Base-by-base conservation (phyloP, 2,329 filamentous ascomycete species). In the Nemania diffusa region DNA sequence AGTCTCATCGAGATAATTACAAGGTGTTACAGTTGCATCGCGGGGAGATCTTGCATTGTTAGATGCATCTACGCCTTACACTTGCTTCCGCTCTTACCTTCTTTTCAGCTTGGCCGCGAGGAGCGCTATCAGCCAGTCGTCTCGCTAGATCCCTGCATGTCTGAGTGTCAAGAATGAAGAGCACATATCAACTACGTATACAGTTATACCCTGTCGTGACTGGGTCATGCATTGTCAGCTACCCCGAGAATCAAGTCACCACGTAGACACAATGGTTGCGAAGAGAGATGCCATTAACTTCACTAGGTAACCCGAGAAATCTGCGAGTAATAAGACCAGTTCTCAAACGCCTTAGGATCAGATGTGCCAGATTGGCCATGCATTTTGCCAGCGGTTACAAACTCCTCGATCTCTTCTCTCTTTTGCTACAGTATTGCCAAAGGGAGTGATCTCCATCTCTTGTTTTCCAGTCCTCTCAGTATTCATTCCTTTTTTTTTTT, bases 61-160 rank as follows among this genome's bases (percentile, higher is more conserved):
- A 34, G n/a, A 34, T 56, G 40, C 40, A n/a, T 34, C 50, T 46
- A 34, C 27, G 27, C 59, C 50, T 55, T 26, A 37, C 24, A n/a
- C 59, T 42, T 56, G 22, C 59, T 56, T 56, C 37, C 48, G 34
- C 17, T 26, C 32, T 37, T 15, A 6, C 13, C 34, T 5, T 44
- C 13, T 15, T 52, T 34, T 53, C 34, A 61, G 57, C 50, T 62
- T 37, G 26, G 20, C 27, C 24, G 24, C 24, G 20, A 29, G 3
- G 15, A 29, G n/a, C 24, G 22, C 15, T 40, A 27, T 15, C 34
- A 29, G 22, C 29, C 22, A 59, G 15, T n/a, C 15, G 13, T 27
- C 26, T 15, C n/a, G 24, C 26, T 29, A n/a, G 9, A 51, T 42
- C 32, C 32, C 22, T 50, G n/a, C n/a, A n/a, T n/a, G 46, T 50